These are phyloP conservation scores for Saccharomycopsis hybrid DNA, from an alignment of 1,139 yeast species.

Conservation along the genomic window DNA sequence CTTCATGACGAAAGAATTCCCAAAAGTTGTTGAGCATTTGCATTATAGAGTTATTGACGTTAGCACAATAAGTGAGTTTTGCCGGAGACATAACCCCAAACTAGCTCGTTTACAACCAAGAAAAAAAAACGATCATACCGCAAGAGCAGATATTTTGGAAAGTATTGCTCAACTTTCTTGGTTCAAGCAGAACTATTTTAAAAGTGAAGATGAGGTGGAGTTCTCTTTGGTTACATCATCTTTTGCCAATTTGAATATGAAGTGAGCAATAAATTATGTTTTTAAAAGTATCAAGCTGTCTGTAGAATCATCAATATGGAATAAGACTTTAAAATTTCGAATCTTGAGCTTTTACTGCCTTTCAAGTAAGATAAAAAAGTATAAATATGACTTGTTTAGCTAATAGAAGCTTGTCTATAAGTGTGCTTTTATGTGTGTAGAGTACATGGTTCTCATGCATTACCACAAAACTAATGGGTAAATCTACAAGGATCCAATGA, in stretches of 20 bases:
- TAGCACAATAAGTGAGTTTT: slow-evolving; percentile 73
- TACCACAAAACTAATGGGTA: too few species aligned
- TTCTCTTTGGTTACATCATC: background rate
- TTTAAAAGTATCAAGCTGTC: too few species aligned
- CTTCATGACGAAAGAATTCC: slow-evolving; percentile 81
- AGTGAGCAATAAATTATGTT: too few species aligned
- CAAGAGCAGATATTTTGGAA: slow-evolving; percentile 79
- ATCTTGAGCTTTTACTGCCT: too few species aligned
- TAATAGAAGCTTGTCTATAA: too few species aligned
- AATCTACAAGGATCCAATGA: too few species aligned
- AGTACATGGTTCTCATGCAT: too few species aligned
- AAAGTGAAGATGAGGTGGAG: background rate
- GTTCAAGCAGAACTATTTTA: slow-evolving; percentile 62
- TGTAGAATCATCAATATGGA: too few species aligned
- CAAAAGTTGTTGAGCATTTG: slow-evolving; percentile 60
- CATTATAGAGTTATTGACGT: slow-evolving; percentile 89
- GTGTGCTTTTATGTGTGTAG: too few species aligned
- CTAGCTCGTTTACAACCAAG: slow-evolving; percentile 53
- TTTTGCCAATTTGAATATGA: slow-evolving; percentile 12
- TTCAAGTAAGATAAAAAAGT: too few species aligned
- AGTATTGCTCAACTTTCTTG: slow-evolving; percentile 79
- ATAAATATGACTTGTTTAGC: too few species aligned
- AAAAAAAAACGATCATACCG: slow-evolving; percentile 73
- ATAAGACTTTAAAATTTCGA: too few species aligned
- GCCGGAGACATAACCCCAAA: slow-evolving; percentile 66